Evolutionary conservation across 1,284 basidiomycete species (phyloP), one percentile per base, ranked within the genome.

Genomic region (Ustilago curta): DNA sequence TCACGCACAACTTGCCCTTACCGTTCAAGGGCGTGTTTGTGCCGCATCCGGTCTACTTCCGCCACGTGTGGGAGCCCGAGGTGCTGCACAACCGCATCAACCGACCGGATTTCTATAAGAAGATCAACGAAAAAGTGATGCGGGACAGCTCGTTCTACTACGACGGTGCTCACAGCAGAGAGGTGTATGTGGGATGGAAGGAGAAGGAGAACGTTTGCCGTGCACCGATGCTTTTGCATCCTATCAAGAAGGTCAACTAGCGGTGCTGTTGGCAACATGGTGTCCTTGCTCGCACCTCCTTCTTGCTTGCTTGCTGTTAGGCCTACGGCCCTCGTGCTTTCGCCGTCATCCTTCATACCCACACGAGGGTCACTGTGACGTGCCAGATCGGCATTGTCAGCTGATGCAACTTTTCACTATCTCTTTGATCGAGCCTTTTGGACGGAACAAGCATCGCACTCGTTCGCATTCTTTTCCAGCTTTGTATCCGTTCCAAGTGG

Each of bases 21-120:
- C 83, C 83, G 12, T 84, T 83, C 76, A 84, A 84, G 77, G 83
- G 82, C 21, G 83, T 84, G 47, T 84, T 81, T 62, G 82, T 76
- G 32, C 83, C 83, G 8, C 81, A 83, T 56, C 83, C 83, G n/a
- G 78, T 84, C 72, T 84, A 82, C 77, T 84, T 84, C 70, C 75
- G 83, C 11, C 82, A 84, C 68, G 64, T 79, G 21, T 84, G 82
- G 83, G 82, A 84, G 58, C 66, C 77, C 35, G 72, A 80, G 59
- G 79, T 82, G 69, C 74, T 84, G 44, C 72, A 83, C 54, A 58
- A 70, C 29, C 59, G 78, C n/a, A 83, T 84, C 69, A 84, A 84
- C 61, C 68, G 81, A 52, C 80, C 72, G 6, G 80, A 84, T 56
- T 83, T 84, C 56, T 84, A 84, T 78, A 78, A 81, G 59, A 83